A percentile compares a stretch with the other conserved stretches of the same genome.
Conservation (phyloP, 208 protist genomes). For the Leishmania turanica region DNA sequence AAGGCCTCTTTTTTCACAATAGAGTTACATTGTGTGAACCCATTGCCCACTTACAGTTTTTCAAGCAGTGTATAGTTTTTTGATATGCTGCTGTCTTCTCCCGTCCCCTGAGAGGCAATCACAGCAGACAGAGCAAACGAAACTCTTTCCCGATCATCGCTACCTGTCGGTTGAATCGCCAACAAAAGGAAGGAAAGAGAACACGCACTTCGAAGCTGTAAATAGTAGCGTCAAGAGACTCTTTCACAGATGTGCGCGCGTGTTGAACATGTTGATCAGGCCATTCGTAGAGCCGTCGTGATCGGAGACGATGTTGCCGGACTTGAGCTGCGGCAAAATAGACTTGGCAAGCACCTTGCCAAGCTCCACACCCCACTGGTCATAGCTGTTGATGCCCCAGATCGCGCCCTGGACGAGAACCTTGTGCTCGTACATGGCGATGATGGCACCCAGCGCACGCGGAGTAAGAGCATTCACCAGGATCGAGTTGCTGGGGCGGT, state of each 20-base stretch:
- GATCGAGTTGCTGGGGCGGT: slow-evolving; percentile 96
- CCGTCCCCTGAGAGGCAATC: neutral
- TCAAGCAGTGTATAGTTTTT: neutral
- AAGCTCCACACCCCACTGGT: slow-evolving; percentile 98
- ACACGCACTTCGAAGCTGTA: neutral
- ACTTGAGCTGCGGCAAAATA: slow-evolving; percentile 94
- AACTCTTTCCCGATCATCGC: neutral
- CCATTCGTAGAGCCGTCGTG: slow-evolving; percentile 96
- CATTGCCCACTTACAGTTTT: neutral
- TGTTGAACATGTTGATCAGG: slow-evolving; percentile 96
- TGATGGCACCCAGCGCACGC: slow-evolving; percentile 91
- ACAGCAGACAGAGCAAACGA: neutral
- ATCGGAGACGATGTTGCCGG: slow-evolving; percentile 43
- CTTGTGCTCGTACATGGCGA: slow-evolving; percentile 98
- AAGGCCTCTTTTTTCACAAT: neutral
- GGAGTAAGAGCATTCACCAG: slow-evolving; percentile 96
- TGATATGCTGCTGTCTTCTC: neutral
- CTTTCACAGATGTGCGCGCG: slow-evolving; percentile 49
- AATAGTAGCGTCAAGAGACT: neutral
- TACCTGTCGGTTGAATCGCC: neutral
- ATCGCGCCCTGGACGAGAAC: slow-evolving; percentile 97
- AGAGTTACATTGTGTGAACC: neutral
- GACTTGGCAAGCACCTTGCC: slow-evolving; percentile 97
- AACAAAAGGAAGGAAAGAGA: slow-evolving; percentile 2
- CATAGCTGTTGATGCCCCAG: slow-evolving; percentile 98